Percentiles rank a stretch among this genome's conserved stretches.
These are phyloP conservation scores for Cornus florida DNA, from an alignment of 148 eudicot genomes.

Conservation along the genomic window DNA sequence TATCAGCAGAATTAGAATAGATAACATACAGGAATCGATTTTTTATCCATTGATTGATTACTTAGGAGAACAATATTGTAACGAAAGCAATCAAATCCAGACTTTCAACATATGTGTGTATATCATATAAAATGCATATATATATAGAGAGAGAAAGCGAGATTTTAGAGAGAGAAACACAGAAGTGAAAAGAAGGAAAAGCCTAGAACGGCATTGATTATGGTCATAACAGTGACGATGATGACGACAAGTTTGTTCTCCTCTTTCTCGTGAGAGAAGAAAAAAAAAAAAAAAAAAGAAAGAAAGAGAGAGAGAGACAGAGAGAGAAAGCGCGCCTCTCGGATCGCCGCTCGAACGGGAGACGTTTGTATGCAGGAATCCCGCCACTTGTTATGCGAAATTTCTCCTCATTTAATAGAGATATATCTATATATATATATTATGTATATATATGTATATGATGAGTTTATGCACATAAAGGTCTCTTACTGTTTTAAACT, in stretches of 20 bases:
- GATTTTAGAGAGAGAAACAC: not conserved
- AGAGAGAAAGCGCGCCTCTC: conserved; percentile 14
- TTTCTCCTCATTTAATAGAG: not conserved
- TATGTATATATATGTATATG: too few relatives aligned
- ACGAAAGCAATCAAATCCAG: not conserved
- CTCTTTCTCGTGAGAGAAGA: conserved; percentile 27
- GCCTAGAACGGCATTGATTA: not conserved
- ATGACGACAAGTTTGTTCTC: not conserved
- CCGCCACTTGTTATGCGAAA: conserved; percentile 26
- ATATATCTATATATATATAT: not conserved
- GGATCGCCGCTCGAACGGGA: conserved; percentile 24
- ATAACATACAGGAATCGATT: conserved; percentile 5
- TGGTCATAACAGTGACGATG: conserved; percentile 7
- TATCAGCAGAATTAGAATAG: not conserved
- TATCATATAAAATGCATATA: not conserved
- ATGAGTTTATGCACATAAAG: not conserved
- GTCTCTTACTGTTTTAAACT: not conserved
- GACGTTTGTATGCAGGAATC: conserved; percentile 25
- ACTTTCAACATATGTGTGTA: not conserved
- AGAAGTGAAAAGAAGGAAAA: conserved; percentile 1
- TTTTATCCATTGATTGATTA: conserved; percentile 6
- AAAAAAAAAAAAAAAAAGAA: conserved; percentile 13
- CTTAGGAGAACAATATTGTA: not conserved
- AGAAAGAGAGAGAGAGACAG: conserved; percentile 6
- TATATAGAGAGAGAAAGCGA: not conserved